Conservation (phyloP, 441 rosid genomes). For the Erodium moschatum region DNA sequence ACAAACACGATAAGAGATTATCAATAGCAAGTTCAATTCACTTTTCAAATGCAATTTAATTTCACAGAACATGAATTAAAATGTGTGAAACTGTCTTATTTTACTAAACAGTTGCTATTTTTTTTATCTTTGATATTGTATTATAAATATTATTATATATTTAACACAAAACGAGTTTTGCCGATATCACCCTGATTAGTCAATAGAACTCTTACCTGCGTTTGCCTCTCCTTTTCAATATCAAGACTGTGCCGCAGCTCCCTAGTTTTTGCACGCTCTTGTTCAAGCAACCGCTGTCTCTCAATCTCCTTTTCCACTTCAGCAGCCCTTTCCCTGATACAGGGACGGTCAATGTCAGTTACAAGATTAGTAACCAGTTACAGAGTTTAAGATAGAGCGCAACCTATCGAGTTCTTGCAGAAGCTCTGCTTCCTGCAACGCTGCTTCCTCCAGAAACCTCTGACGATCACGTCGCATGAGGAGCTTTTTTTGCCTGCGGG, state of each 20-base stretch:
- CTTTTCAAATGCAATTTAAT: too few relatives aligned
- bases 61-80: too few relatives aligned
- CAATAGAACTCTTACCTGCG: constrained; percentile 41
- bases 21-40: too few relatives aligned
- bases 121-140: too few relatives aligned
- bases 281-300: constrained; percentile 59
- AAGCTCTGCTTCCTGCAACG: constrained; percentile 60
- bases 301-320: constrained; percentile 76
- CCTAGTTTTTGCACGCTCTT: constrained; percentile 69
- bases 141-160: too few relatives aligned
- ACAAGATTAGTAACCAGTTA: background rate
- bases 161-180: too few relatives aligned
- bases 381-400: background rate
- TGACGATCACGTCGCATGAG: constrained; percentile 52
- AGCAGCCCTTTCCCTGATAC: constrained; percentile 51
- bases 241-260: constrained; percentile 70
- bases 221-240: constrained; percentile 74
- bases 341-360: constrained; percentile 2
- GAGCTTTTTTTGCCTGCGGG: constrained; percentile 61
- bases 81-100: too few relatives aligned
- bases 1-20: too few relatives aligned
- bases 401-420: constrained; percentile 71
- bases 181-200: too few relatives aligned
- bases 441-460: constrained; percentile 62
- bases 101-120: too few relatives aligned